Evolutionary conservation across 164 flowering plant genomes (phyloP).

Genomic region (Protea cynaroides): DNA sequence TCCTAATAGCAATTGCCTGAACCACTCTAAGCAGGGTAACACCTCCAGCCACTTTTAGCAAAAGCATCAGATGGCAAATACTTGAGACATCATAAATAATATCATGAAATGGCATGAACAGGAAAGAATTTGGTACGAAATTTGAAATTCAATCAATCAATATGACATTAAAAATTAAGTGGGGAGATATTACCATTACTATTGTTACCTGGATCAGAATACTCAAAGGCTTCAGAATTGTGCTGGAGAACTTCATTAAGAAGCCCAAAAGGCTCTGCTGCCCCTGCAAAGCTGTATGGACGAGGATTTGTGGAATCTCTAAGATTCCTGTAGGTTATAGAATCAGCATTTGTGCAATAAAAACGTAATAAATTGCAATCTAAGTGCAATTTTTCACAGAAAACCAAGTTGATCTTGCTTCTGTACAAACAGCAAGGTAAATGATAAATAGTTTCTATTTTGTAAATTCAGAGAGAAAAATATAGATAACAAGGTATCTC

Average conservation of each 20-base stretch:
- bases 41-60: too few species aligned
- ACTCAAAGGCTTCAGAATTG: slow-evolving; percentile 65
- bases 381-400: too few species aligned
- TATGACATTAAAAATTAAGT: not conserved
- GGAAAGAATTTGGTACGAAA: not conserved
- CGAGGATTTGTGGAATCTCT: slow-evolving; percentile 31
- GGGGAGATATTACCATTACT: slow-evolving; percentile 34
- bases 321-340: slow-evolving; percentile 45
- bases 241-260: slow-evolving; percentile 51
- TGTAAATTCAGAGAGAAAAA: too few species aligned
- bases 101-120: not conserved
- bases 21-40: too few species aligned
- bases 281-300: slow-evolving; percentile 11
- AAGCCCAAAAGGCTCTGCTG: slow-evolving; percentile 34
- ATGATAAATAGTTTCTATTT: too few species aligned
- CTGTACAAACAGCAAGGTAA: too few species aligned
- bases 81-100: too few species aligned
- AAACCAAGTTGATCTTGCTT: too few species aligned
- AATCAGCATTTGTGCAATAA: not conserved
- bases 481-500: too few species aligned
- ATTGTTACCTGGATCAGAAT: slow-evolving; percentile 60
- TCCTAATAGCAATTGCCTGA: too few species aligned
- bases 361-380: too few species aligned
- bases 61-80: too few species aligned
- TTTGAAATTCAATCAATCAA: not conserved